phyloP scores from a whole-genome alignment of 306 rosid species.

The Gleditsia sinensis region DNA sequence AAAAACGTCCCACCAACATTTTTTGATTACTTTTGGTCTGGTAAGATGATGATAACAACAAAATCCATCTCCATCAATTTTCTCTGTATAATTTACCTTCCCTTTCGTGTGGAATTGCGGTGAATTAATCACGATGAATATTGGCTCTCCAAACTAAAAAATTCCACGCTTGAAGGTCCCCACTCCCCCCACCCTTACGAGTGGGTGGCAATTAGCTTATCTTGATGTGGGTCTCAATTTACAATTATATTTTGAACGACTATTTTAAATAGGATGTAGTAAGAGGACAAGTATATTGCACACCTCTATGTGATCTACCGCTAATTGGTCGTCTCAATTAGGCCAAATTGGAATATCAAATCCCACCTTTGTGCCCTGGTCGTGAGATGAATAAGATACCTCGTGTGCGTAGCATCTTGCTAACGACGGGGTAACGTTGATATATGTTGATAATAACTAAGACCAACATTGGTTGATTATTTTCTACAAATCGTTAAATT shows the following conservation, averaged over 20 bases:
- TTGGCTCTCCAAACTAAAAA: constrained; percentile 6
- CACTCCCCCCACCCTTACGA: constrained; percentile 36
- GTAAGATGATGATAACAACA: constrained; percentile 3
- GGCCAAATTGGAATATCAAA: background rate
- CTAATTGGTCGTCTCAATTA: too few species aligned
- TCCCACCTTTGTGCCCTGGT: background rate
- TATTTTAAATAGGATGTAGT: too few species aligned
- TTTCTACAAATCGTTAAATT: too few species aligned
- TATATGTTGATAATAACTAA: constrained; percentile 1
- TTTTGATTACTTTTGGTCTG: constrained; percentile 42
- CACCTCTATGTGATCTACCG: background rate
- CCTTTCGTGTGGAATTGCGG: constrained; percentile 3
- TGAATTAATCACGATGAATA: constrained; percentile 43
- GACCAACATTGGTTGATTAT: background rate
- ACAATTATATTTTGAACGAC: background rate
- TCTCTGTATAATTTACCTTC: background rate
- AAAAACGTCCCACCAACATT: constrained; percentile 45
- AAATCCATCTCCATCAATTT: background rate
- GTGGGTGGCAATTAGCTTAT: constrained; percentile 40
- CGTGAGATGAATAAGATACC: constrained; percentile 21
- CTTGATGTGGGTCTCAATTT: constrained; percentile 38
- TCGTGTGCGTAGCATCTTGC: constrained; percentile 11
- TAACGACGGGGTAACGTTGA: constrained; percentile 9
- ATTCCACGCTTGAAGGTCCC: constrained; percentile 25
- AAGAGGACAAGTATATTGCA: background rate